Conservation (phyloP, 2,329 filamentous ascomycete genomes). For the Graphium sp. region DNA sequence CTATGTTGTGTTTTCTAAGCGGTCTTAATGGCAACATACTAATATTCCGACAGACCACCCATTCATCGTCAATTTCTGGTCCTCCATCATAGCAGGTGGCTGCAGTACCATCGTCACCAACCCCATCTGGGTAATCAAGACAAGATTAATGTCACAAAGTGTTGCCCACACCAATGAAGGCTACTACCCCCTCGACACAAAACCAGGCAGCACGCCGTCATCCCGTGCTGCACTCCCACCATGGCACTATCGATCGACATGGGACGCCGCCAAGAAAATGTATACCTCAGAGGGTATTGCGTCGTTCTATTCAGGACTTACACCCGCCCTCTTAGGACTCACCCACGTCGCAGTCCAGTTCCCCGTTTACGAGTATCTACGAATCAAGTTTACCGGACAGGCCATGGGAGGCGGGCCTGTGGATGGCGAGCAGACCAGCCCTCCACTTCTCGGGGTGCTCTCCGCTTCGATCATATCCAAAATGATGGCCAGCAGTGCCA, state of each 20-base stretch:
- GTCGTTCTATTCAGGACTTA: constrained; percentile 90
- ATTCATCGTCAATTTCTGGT: constrained; percentile 61
- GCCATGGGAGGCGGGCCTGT: constrained; percentile 54
- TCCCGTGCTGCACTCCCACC: constrained; percentile 40
- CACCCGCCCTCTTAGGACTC: constrained; percentile 78
- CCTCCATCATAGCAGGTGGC: constrained; percentile 77
- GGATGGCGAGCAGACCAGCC: constrained; percentile 28
- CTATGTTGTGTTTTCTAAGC: too few species aligned
- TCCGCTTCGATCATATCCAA: constrained; percentile 88
- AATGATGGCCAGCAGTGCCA: constrained; percentile 82
- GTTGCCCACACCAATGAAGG: constrained; percentile 24
- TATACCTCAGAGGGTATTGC: constrained; percentile 74
- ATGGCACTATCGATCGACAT: constrained; percentile 82
- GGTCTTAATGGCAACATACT: too few species aligned
- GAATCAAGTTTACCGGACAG: constrained; percentile 75
- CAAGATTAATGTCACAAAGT: constrained; percentile 90
- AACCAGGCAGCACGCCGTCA: constrained; percentile 34
- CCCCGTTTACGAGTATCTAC: constrained; percentile 86
- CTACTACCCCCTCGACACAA: constrained; percentile 26
- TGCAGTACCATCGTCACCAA: constrained; percentile 92
- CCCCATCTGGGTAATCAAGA: constrained; percentile 99
- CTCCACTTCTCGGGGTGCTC: constrained; percentile 69
- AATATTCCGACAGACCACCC: constrained; percentile 5
- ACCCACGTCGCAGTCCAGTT: constrained; percentile 97
- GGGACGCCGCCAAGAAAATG: constrained; percentile 92